phyloP scores from a whole-genome alignment of 106 monocot genomes.

The Xerophyta viscosa region DNA sequence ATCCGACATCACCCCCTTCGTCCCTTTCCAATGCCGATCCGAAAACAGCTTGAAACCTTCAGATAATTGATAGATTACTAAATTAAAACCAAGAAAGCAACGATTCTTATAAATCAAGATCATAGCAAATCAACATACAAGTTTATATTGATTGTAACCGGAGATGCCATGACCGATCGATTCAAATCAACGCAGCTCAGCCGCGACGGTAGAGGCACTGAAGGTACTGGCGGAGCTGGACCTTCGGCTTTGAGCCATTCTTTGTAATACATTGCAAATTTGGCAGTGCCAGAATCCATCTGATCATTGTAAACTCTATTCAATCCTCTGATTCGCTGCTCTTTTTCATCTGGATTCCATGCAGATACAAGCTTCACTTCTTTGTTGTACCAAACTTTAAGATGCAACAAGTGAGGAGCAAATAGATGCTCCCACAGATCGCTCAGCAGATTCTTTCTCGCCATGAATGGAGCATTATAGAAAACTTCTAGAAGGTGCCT shows the following conservation, averaged over 20 bases:
- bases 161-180: constrained; percentile 21
- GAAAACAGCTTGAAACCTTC: constrained; percentile 56
- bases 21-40: constrained; percentile 24
- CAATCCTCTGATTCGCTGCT: constrained; percentile 37
- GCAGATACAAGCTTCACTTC: constrained; percentile 35
- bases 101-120: too few relatives aligned
- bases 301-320: constrained; percentile 60
- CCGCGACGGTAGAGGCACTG: constrained; percentile 36
- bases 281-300: constrained; percentile 58
- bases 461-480: constrained; percentile 46
- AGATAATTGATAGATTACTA: not conserved
- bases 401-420: constrained; percentile 69
- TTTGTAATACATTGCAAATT: constrained; percentile 68
- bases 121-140: constrained; percentile 24
- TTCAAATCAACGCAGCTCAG: constrained; percentile 14
- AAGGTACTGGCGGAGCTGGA: constrained; percentile 35
- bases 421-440: constrained; percentile 78
- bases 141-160: constrained; percentile 26
- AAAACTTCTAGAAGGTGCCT: constrained; percentile 60
- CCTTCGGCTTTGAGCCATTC: constrained; percentile 61
- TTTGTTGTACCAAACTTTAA: constrained; percentile 54
- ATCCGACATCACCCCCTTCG: constrained; percentile 8
- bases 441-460: constrained; percentile 45
- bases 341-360: constrained; percentile 26
- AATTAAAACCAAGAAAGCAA: too few relatives aligned